Evolutionary conservation across 257 asterid species (phyloP).

Genomic region (Perilla frutescens): DNA sequence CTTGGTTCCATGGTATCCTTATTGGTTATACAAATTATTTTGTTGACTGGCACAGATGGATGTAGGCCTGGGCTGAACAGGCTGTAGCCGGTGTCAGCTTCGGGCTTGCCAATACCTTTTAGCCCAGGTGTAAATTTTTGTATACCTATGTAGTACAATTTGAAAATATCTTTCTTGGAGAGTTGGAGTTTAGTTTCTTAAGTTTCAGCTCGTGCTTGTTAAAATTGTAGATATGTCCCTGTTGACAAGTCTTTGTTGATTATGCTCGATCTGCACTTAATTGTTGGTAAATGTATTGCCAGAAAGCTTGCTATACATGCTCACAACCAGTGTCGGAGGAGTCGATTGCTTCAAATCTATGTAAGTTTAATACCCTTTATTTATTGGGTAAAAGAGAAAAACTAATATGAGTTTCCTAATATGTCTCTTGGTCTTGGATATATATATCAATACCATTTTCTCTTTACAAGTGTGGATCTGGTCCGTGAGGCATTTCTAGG

Average conservation of each 20-base stretch:
- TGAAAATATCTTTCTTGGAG: not conserved
- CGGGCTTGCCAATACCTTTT: not conserved
- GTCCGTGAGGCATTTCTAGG: not conserved
- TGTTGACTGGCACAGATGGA: not conserved
- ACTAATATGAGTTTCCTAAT: not conserved
- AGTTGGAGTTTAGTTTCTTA: not conserved
- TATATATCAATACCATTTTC: not conserved
- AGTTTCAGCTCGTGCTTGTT: not conserved
- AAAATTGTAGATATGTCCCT: not conserved
- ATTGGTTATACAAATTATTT: constrained; percentile 20
- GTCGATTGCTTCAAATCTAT: constrained; percentile 75
- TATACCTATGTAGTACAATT: not conserved
- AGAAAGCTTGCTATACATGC: constrained; percentile 91
- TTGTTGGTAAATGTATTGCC: constrained; percentile 45
- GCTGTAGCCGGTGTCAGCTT: not conserved
- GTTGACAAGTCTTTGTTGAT: not conserved
- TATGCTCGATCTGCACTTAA: constrained; percentile 19
- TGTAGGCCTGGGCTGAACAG: constrained; percentile 1
- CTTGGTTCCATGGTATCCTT: constrained; percentile 12
- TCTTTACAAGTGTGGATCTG: constrained; percentile 23
- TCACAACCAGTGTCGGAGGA: constrained; percentile 73
- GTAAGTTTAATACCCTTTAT: constrained; percentile 57
- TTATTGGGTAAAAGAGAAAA: not conserved
- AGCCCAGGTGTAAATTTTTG: not conserved
- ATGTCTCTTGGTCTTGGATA: not conserved